Conservation (phyloP, 78 protist species). For the Bigelowiella natans region DNA sequence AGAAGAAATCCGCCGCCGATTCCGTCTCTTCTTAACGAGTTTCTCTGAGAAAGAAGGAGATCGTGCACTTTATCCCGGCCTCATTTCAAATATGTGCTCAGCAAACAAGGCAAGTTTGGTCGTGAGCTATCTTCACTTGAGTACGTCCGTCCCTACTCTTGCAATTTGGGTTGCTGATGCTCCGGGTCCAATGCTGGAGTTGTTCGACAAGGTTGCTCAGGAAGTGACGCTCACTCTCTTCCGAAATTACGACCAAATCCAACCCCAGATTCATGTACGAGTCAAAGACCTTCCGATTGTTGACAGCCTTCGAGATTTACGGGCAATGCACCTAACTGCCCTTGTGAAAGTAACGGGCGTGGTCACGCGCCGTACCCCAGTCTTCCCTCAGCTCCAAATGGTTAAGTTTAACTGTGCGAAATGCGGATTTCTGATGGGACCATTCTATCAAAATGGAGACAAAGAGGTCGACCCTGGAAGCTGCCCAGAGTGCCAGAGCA, state of each 20-base stretch:
- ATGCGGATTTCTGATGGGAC: slow-evolving; percentile 70
- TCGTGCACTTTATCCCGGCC: neutral
- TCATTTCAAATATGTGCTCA: neutral
- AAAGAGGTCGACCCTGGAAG: neutral
- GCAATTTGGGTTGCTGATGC: slow-evolving; percentile 72
- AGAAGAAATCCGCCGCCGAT: slow-evolving; percentile 28
- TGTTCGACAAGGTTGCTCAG: slow-evolving; percentile 67
- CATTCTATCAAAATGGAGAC: slow-evolving; percentile 35
- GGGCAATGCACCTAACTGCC: slow-evolving; percentile 74
- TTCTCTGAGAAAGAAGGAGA: neutral
- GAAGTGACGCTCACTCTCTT: neutral
- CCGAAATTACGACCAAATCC: slow-evolving; percentile 48
- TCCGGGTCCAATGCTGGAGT: slow-evolving; percentile 69
- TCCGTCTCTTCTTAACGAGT: slow-evolving; percentile 4
- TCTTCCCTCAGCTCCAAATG: slow-evolving; percentile 81
- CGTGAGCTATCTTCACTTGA: slow-evolving; percentile 46
- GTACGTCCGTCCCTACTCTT: slow-evolving; percentile 10
- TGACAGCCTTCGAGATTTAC: slow-evolving; percentile 79
- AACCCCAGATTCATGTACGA: slow-evolving; percentile 47
- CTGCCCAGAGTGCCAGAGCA: slow-evolving; percentile 60
- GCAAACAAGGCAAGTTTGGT: slow-evolving; percentile 28
- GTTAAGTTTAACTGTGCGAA: slow-evolving; percentile 68
- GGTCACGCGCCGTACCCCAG: slow-evolving; percentile 83
- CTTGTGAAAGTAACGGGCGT: slow-evolving; percentile 82
- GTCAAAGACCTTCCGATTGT: slow-evolving; percentile 69